Percentiles rank a stretch among this genome's conserved stretches.
These are phyloP conservation scores for Myrica gale DNA, from an alignment of 306 rosid genomes.

Conservation along the genomic window DNA sequence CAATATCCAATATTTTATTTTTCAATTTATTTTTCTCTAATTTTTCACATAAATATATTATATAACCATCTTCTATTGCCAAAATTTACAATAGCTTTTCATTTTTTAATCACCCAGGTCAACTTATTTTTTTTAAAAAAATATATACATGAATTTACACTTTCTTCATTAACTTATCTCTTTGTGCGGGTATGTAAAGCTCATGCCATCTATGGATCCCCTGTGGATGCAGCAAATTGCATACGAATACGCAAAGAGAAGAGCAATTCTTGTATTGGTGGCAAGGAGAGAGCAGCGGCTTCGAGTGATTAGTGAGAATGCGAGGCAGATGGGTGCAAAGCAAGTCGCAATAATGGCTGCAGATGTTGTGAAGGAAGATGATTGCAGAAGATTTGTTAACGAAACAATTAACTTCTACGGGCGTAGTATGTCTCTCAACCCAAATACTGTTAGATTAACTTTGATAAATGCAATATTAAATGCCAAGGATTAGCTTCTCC, in stretches of 20 bases:
- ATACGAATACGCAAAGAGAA: constrained; percentile 77
- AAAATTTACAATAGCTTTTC: no score
- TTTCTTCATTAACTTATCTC: no score
- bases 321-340: constrained; percentile 62
- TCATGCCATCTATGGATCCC: neutral
- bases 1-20: no score
- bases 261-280: constrained; percentile 70
- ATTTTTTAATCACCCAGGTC: no score
- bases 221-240: constrained; percentile 67
- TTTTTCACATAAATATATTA: no score
- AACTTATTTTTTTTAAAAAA: no score
- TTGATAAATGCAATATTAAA: no score
- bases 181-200: neutral
- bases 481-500: no score
- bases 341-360: constrained; percentile 71
- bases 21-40: no score
- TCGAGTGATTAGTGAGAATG: constrained; percentile 60
- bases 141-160: no score
- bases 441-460: neutral
- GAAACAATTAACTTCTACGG: constrained; percentile 52
- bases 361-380: constrained; percentile 92
- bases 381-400: constrained; percentile 64
- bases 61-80: no score
- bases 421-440: constrained; percentile 43
- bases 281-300: constrained; percentile 76